Percentiles rank a stretch among this genome's conserved stretches.
These are phyloP conservation scores for Macadamia integrifolia DNA, from an alignment of 164 flowering plant species.

Conservation along the genomic window DNA sequence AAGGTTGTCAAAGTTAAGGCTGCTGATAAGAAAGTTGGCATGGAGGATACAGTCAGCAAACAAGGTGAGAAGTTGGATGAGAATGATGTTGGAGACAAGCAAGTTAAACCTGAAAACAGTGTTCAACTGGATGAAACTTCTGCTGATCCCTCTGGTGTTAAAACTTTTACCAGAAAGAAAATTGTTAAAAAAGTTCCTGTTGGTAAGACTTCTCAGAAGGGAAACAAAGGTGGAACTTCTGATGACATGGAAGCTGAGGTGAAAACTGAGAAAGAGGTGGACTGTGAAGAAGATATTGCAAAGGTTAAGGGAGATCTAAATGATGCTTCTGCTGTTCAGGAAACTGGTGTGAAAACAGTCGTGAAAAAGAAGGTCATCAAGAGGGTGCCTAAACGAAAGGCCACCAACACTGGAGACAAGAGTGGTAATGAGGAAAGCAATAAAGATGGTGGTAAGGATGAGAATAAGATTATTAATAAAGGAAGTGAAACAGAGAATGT, in stretches of 20 bases:
- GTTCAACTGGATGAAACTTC: conserved; percentile 29
- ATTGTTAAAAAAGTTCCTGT: conserved; percentile 40
- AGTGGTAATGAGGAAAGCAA: conserved; percentile 20
- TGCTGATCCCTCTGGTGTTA: conserved; percentile 29
- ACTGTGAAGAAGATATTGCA: conserved; percentile 26
- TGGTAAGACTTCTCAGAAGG: conserved; percentile 16
- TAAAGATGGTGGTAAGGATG: conserved; percentile 22
- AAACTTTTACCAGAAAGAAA: conserved; percentile 19
- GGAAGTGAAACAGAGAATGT: conserved; percentile 16
- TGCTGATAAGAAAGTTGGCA: conserved; percentile 31
- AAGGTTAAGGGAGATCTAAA: conserved; percentile 27
- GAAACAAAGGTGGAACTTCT: conserved; percentile 5
- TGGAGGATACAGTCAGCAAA: conserved; percentile 15
- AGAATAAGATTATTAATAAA: conserved; percentile 15
- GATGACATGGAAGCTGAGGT: conserved; percentile 19
- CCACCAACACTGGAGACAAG: conserved; percentile 15
- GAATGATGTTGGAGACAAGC: conserved; percentile 28
- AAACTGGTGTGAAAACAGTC: conserved; percentile 32
- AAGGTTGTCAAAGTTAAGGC: conserved; percentile 64
- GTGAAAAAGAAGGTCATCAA: conserved; percentile 63
- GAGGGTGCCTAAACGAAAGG: conserved; percentile 50
- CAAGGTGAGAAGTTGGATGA: conserved; percentile 29
- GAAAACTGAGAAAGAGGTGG: conserved; percentile 24
- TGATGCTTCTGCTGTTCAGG: conserved; percentile 23
- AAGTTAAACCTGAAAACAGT: conserved; percentile 22